phyloP scores from a whole-genome alignment of 495 filamentous ascomycete species.

The Pyrenula massariospora region DNA sequence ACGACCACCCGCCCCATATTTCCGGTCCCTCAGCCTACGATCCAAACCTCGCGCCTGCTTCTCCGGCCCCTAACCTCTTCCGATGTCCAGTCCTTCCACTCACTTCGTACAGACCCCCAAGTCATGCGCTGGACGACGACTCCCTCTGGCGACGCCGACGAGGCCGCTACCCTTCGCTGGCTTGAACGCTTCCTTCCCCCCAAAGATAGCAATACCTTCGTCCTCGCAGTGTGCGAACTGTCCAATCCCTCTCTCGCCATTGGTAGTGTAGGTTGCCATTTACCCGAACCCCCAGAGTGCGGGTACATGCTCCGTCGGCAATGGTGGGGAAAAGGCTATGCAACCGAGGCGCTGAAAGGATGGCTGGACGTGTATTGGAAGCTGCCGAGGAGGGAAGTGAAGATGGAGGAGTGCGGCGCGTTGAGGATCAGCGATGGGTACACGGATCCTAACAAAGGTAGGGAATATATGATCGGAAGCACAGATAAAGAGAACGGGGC shows the following conservation, averaged over 20 bases:
- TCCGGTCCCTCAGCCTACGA: constrained; percentile 1
- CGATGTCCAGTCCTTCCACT: constrained; percentile 25
- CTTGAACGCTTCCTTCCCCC: constrained; percentile 20
- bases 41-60: constrained; percentile 31
- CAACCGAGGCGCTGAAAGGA: constrained; percentile 30
- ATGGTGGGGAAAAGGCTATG: constrained; percentile 31
- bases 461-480: constrained; percentile 23
- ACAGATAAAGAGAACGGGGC: constrained; percentile 16
- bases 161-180: constrained; percentile 18
- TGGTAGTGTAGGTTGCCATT: constrained; percentile 10
- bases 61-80: constrained; percentile 22
- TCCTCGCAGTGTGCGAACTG: constrained; percentile 26
- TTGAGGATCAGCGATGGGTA: neutral
- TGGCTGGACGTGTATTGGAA: constrained; percentile 22
- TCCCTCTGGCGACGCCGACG: constrained; percentile 20
- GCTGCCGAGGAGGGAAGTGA: constrained; percentile 22
- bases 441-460: constrained; percentile 3
- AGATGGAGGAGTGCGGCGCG: constrained; percentile 4
- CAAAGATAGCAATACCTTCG: constrained; percentile 16
- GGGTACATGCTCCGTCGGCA: constrained; percentile 35
- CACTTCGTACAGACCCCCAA: constrained; percentile 33
- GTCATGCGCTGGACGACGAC: constrained; percentile 33
- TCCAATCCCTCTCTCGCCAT: constrained; percentile 9
- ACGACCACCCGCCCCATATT: neutral
- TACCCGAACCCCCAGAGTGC: constrained; percentile 22